Percentiles rank a stretch among this genome's conserved stretches.
These are phyloP conservation scores for Neurospora sp. DNA, from an alignment of 495 filamentous ascomycete species.

Conservation along the genomic window DNA sequence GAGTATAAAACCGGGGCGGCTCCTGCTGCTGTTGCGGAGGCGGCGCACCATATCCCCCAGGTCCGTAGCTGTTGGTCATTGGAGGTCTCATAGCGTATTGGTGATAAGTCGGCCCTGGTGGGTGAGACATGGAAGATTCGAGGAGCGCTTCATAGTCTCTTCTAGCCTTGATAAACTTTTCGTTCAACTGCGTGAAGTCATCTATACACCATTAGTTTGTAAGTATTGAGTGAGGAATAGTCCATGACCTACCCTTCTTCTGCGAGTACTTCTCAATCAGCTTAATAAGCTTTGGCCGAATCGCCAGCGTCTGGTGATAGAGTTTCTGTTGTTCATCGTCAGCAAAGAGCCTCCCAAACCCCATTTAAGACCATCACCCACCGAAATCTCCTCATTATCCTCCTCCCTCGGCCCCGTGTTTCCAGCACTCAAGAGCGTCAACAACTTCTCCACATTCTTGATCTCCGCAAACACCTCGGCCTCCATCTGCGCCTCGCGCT, in stretches of 20 bases:
- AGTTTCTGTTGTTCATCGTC: conserved; percentile 46
- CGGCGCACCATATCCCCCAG: conserved; percentile 33
- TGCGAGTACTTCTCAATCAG: conserved; percentile 98
- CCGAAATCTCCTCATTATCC: conserved; percentile 88
- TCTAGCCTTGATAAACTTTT: conserved; percentile 98
- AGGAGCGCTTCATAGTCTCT: conserved; percentile 93
- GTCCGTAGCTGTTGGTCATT: conserved; percentile 53
- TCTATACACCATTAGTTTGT: conserved; percentile 43
- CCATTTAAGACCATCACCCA: conserved; percentile 20
- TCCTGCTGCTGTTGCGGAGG: conserved; percentile 47
- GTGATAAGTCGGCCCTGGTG: conserved; percentile 53
- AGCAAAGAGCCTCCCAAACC: not conserved
- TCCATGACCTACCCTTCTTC: conserved; percentile 68
- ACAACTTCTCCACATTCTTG: conserved; percentile 94
- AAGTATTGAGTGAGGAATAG: not conserved
- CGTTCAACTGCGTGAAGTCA: conserved; percentile 95
- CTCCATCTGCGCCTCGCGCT: conserved; percentile 95
- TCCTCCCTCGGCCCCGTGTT: conserved; percentile 76
- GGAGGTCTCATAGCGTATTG: conserved; percentile 59
- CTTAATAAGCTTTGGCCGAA: conserved; percentile 94
- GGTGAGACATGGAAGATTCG: conserved; percentile 90
- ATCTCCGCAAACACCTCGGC: conserved; percentile 96
- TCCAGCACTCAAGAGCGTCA: conserved; percentile 89
- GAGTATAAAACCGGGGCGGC: conserved; percentile 62
- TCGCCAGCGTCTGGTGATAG: conserved; percentile 88